Conservation (phyloP, 2,329 filamentous ascomycete genomes). For the Cordyceps fumosorosea region DNA sequence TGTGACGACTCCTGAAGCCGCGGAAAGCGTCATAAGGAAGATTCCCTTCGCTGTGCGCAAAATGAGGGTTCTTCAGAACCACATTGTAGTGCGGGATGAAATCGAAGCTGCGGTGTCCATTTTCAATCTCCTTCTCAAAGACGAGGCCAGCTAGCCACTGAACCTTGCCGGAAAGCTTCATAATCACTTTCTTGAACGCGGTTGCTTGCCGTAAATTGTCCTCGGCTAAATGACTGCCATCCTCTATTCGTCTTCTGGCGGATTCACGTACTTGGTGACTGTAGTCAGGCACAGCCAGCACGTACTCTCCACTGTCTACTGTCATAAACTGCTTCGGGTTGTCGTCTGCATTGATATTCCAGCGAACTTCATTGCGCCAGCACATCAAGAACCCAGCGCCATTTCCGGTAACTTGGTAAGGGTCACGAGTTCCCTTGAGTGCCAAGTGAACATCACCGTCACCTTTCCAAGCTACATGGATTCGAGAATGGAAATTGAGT, state of each 20-base stretch:
- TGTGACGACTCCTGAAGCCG: constrained; percentile 94
- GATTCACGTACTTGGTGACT: constrained; percentile 76
- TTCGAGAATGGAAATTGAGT: constrained; percentile 85
- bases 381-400: constrained; percentile 97
- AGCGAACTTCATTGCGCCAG: constrained; percentile 89
- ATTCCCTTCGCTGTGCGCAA: constrained; percentile 53
- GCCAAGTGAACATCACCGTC: constrained; percentile 93
- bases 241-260: constrained; percentile 41
- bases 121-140: constrained; percentile 76
- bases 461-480: constrained; percentile 85
- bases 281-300: constrained; percentile 90
- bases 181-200: constrained; percentile 95
- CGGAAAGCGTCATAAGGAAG: constrained; percentile 81
- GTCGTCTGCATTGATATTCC: constrained; percentile 76
- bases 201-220: constrained; percentile 65
- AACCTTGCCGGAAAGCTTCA: constrained; percentile 97
- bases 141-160: constrained; percentile 87
- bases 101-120: constrained; percentile 70
- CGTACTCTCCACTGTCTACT: constrained; percentile 90
- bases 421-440: constrained; percentile 86
- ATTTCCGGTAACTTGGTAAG: constrained; percentile 85
- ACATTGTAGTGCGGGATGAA: constrained; percentile 93
- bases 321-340: constrained; percentile 93
- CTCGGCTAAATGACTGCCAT: constrained; percentile 54
- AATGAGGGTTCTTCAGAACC: constrained; percentile 72